Percentiles rank a stretch among this genome's conserved stretches.
phyloP scores from a whole-genome alignment of 192 early-diverging fungal genomes.

The Spizellomyces sp. region DNA sequence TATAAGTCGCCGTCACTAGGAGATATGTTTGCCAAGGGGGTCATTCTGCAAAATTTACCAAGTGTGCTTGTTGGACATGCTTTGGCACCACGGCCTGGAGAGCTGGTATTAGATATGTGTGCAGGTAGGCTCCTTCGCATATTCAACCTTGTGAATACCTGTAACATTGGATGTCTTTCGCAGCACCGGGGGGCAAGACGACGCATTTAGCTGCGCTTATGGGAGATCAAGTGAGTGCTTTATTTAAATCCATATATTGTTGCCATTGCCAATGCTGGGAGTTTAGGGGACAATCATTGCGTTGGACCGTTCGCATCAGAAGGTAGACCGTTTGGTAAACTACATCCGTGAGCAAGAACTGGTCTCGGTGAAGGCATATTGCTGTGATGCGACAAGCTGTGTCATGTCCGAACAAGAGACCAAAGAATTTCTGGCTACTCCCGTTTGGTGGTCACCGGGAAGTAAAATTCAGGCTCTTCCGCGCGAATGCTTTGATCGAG shows the following conservation, averaged over 20 bases:
- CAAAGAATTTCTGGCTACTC: not conserved
- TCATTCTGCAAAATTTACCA: slow-evolving; percentile 23
- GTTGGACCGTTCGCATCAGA: slow-evolving; percentile 17
- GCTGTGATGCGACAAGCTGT: slow-evolving; percentile 20
- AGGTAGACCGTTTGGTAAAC: slow-evolving; percentile 6
- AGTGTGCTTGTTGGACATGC: slow-evolving; percentile 17
- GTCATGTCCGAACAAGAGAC: slow-evolving; percentile 24
- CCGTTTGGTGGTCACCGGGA: slow-evolving; percentile 5
- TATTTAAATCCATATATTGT: not conserved
- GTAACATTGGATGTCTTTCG: not conserved
- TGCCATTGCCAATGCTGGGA: not conserved
- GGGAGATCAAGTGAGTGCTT: slow-evolving; percentile 4
- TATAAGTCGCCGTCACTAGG: slow-evolving; percentile 19
- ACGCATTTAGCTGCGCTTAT: slow-evolving; percentile 20
- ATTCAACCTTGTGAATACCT: not conserved
- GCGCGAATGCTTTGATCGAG: slow-evolving; percentile 22
- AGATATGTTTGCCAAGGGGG: slow-evolving; percentile 7
- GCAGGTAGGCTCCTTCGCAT: not conserved
- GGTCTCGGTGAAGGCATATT: slow-evolving; percentile 4
- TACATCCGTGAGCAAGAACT: not conserved
- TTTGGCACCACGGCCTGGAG: slow-evolving; percentile 22
- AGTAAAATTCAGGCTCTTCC: slow-evolving; percentile 16
- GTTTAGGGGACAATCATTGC: slow-evolving; percentile 28
- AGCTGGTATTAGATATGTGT: slow-evolving; percentile 24
- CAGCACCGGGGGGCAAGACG: slow-evolving; percentile 28